Evolutionary conservation across 768 basidiomycete species (phyloP), one percentile per base, ranked within the genome.

Genomic region (button mushroom (Agaricus bisporus)): DNA sequence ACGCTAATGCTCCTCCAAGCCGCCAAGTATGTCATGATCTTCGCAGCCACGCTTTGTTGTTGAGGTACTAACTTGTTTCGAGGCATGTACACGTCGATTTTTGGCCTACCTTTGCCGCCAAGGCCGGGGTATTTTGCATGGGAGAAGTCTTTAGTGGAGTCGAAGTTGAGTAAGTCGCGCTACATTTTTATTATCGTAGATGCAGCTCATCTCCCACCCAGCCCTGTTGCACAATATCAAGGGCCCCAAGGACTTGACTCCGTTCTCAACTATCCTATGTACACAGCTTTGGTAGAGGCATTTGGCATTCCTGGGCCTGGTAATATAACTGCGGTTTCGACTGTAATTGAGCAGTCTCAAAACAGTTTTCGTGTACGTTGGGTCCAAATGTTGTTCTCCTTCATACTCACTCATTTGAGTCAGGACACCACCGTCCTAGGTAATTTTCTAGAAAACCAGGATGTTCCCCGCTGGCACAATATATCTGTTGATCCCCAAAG

Each of bases 61-160:
- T 36, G 44, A 6, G 38, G 18, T 11, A 53, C 47, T 56, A 44
- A 46, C n/a, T 48, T 65, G 41, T 66, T 17, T 63, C 56, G 75
- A 77, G 75, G 65, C 91, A 93, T 63, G 83, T 92, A 48, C 75
- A 83, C 49, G 74, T 77, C 49, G 70, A 74, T 42, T 95, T 94
- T 66, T 93, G 89, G 90, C 82, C 86, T 1, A 62, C 62, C 5
- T 92, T 94, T 62, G 83, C 82, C 60, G 70, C 66, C 42, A 81
- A 79, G n/a, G 87, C 89, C 0, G 88, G 85, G 11, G 86, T 92
- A 9, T 92, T 87, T 70, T 92, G 88, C 61, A 85, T 92, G 50
- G 92, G 92, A 38, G 91, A 93, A 69, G 86, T 94, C 44, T 82
- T 74, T 60, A 76, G 80, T 55, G 77, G 76, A 42, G 64, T 71